Evolutionary conservation across 768 basidiomycete genomes (phyloP).

Genomic region (Crassisporium funariophilum): DNA sequence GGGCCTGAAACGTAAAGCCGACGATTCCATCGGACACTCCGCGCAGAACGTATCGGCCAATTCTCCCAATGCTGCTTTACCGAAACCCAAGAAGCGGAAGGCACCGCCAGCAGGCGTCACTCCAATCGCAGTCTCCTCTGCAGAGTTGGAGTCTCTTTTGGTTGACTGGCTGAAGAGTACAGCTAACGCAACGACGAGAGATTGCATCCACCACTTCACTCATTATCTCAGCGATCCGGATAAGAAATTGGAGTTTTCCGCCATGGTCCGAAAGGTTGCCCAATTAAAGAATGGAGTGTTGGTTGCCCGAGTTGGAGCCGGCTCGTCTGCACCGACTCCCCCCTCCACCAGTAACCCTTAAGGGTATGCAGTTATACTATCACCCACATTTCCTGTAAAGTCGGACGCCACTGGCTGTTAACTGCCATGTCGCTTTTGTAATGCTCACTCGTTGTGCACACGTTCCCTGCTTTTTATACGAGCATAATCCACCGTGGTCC

Average conservation of each 20-base stretch:
- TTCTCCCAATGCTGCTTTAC: slow-evolving; percentile 18
- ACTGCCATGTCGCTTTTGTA: too few relatives aligned
- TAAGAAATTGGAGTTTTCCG: slow-evolving; percentile 77
- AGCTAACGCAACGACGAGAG: slow-evolving; percentile 70
- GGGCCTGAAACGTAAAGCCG: slow-evolving; percentile 49
- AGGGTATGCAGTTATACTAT: neutral
- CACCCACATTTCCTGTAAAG: too few relatives aligned
- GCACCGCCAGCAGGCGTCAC: slow-evolving; percentile 36
- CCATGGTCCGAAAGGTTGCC: slow-evolving; percentile 79
- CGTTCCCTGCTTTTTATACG: too few relatives aligned
- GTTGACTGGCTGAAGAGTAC: slow-evolving; percentile 76
- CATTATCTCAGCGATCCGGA: slow-evolving; percentile 69
- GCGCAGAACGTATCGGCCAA: slow-evolving; percentile 16
- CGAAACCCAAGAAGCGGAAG: slow-evolving; percentile 62
- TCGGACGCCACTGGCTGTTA: too few relatives aligned
- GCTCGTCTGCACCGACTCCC: slow-evolving; percentile 38
- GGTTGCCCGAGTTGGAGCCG: slow-evolving; percentile 42
- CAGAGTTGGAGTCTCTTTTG: slow-evolving; percentile 67
- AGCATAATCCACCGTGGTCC: too few relatives aligned
- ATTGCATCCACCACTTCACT: slow-evolving; percentile 81
- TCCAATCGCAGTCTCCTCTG: slow-evolving; percentile 40
- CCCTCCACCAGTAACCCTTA: slow-evolving; percentile 18
- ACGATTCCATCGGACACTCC: slow-evolving; percentile 27
- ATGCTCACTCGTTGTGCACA: too few relatives aligned
- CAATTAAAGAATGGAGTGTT: slow-evolving; percentile 68